Base-by-base conservation (phyloP, 1,139 yeast species). In the Diutina pseudorugosa region DNA sequence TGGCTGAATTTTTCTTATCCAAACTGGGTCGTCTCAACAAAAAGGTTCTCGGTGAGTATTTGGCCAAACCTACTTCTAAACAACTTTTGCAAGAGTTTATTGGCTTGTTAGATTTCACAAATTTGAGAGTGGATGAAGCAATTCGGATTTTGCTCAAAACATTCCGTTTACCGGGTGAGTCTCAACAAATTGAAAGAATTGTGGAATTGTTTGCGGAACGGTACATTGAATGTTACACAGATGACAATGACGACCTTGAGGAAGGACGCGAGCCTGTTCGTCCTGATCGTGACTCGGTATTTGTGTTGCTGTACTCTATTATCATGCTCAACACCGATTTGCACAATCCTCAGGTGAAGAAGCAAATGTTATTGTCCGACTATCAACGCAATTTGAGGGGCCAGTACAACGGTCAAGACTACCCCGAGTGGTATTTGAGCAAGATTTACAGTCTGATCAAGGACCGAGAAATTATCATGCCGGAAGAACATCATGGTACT, bases 81-180 rank as follows among this genome's bases (percentile, higher is more conserved):
- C 76, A 76, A 1, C 67, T 91, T 16, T 71, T 93, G 59, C 74
- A 75, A 52, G 71, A 77, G 49, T 94, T 90, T 61, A 79, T 93
- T 57, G 72, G 73, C 3, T 68, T 81, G 53, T 85, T 91, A 66
- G 94, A 91, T 56, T 93, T 91, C 62, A 69, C 75, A 41, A 84
- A 80, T 16, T 72, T 86, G 59, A 76, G 98, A 60, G 90, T 94
- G 1, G 98, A 94, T 66, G 98, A 93, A 65, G 97, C 97, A 0
- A 72, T 94, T 54, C 76, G 99, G 60, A 77, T 88, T 52, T 67
- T 94, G 56, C 73, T 94, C 58, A 85, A 88, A 53, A 78, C 87
- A 16, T 93, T 94, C 63, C 79, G 99, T 65, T 75, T 94, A 53
- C 98, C 98, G 0, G 99, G 99, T 52, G 99, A 94, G 67, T 84